Percentiles rank a stretch among this genome's conserved stretches.
These are phyloP conservation scores for Talaromyces sp. DNA, from an alignment of 2,329 filamentous ascomycete genomes.

Conservation along the genomic window DNA sequence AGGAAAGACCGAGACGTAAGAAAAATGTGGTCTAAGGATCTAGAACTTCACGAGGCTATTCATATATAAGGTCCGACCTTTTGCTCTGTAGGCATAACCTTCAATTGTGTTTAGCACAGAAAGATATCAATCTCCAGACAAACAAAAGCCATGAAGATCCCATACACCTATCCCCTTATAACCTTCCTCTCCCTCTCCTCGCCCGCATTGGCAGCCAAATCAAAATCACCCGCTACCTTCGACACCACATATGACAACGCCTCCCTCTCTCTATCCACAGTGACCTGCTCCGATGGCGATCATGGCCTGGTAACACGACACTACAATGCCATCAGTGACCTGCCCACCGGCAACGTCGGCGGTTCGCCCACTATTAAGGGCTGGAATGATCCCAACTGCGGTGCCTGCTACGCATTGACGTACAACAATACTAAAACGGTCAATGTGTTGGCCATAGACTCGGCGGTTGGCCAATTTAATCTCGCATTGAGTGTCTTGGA, in stretches of 20 bases:
- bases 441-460: slow-evolving; percentile 11
- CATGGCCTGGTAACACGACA: slow-evolving; percentile 10
- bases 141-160: background rate
- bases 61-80: background rate
- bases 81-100: background rate
- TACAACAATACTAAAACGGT: slow-evolving; percentile 7
- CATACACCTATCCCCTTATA: background rate
- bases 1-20: background rate
- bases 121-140: background rate
- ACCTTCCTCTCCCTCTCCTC: background rate
- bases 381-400: slow-evolving; percentile 11
- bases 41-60: background rate
- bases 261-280: slow-evolving; percentile 6
- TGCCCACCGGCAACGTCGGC: slow-evolving; percentile 6
- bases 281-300: slow-evolving; percentile 11
- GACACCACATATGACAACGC: slow-evolving; percentile 10
- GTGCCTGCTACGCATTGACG: slow-evolving; percentile 10
- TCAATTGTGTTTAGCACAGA: background rate
- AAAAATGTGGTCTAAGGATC: background rate
- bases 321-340: slow-evolving; percentile 5
- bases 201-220: background rate
- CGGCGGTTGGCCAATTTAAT: slow-evolving; percentile 5
- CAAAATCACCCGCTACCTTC: slow-evolving; percentile 6
- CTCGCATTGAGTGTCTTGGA: slow-evolving; percentile 6
- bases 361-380: slow-evolving; percentile 9